These are phyloP conservation scores for Alternaria sp. DNA, from an alignment of 2,329 filamentous ascomycete genomes.

Conservation along the genomic window DNA sequence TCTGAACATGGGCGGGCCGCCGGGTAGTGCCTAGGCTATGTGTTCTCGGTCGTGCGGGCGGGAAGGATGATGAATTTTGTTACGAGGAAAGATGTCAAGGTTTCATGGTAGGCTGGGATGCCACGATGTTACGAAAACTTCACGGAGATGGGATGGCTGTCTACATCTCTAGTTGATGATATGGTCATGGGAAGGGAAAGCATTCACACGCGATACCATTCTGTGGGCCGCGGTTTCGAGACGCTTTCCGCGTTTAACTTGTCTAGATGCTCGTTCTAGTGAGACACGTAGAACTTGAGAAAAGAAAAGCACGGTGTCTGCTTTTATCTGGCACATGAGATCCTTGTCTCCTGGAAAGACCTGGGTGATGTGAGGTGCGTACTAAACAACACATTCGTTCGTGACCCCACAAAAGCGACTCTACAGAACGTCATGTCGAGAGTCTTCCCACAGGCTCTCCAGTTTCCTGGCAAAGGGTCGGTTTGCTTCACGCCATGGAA, in stretches of 20 bases:
- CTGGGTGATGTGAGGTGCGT: background rate
- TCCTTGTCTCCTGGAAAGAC: background rate
- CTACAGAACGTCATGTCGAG: fast-evolving
- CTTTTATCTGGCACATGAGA: background rate
- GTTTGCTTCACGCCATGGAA: background rate
- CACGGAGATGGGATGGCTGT: background rate
- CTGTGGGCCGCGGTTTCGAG: background rate
- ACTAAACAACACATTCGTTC: background rate
- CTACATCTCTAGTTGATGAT: background rate
- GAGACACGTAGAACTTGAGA: background rate
- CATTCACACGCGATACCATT: background rate
- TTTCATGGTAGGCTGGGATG: background rate
- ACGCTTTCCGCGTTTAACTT: background rate
- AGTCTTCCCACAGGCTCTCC: background rate
- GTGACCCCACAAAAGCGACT: background rate
- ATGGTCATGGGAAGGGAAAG: background rate
- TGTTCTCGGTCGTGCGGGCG: background rate
- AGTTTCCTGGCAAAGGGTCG: fast-evolving
- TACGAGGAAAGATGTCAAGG: background rate
- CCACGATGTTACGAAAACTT: background rate
- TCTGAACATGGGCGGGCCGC: constrained; percentile 47
- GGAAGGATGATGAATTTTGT: background rate
- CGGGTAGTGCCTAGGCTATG: constrained; percentile 17
- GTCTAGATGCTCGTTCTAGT: fast-evolving
- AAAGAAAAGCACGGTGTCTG: background rate